Evolutionary conservation across 140 eudicot genomes (phyloP).

Genomic region (Cichorium intybus): DNA sequence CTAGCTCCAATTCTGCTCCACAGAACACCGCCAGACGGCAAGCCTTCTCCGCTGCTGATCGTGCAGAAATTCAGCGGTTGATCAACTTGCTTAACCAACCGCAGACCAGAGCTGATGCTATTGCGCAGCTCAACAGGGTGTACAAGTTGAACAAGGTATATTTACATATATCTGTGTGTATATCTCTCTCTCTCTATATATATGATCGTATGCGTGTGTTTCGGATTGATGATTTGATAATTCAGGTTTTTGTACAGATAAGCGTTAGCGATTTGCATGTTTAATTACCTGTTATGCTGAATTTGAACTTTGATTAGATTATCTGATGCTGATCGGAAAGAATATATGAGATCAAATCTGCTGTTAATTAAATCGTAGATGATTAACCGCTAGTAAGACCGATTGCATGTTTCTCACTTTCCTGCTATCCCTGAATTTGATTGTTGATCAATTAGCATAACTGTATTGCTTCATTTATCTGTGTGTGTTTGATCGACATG

Average conservation of each 20-base stretch:
- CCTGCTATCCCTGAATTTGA: background rate
- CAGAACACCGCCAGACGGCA: background rate
- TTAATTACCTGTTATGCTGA: background rate
- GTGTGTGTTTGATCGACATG: constrained; percentile 7
- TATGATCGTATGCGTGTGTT: background rate
- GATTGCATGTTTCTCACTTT: background rate
- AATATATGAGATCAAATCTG: background rate
- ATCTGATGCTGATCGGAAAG: background rate
- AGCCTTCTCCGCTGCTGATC: background rate
- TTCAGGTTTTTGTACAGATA: constrained; percentile 1
- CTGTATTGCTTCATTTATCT: background rate
- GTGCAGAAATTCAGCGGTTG: background rate
- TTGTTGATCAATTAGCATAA: background rate
- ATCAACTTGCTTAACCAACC: background rate
- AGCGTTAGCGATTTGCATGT: background rate
- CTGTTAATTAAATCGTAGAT: background rate
- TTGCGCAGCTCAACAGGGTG: constrained; percentile 1
- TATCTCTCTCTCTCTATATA: background rate
- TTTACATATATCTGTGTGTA: no score
- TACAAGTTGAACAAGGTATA: background rate
- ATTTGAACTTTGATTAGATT: constrained; percentile 1
- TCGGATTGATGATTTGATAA: background rate
- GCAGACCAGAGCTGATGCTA: constrained; percentile 8
- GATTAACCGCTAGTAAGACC: background rate
- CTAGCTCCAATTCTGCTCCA: background rate